These are phyloP conservation scores for Sporothrix curviconia DNA, from an alignment of 2,329 filamentous ascomycete species.

Conservation along the genomic window DNA sequence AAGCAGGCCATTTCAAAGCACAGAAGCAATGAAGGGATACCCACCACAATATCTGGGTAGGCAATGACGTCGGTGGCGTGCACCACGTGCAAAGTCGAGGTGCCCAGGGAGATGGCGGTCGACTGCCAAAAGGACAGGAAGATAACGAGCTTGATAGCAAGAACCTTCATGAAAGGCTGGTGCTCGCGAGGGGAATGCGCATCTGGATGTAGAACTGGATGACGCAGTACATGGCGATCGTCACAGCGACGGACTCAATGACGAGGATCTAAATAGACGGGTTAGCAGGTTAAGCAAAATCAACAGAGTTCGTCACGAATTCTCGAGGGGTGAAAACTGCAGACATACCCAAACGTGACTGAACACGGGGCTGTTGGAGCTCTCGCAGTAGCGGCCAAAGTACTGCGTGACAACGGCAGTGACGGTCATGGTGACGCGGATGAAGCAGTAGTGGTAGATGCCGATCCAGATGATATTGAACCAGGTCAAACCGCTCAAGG, in stretches of 20 bases:
- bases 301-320: neutral
- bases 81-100: slow-evolving; percentile 55
- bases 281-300: neutral
- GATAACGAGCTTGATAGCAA: slow-evolving; percentile 84
- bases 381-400: slow-evolving; percentile 67
- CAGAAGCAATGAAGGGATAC: slow-evolving; percentile 69
- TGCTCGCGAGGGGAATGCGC: slow-evolving; percentile 60
- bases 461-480: slow-evolving; percentile 82
- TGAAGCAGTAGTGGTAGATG: slow-evolving; percentile 80
- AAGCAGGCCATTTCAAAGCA: slow-evolving; percentile 84
- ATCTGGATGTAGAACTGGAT: slow-evolving; percentile 83
- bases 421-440: slow-evolving; percentile 72
- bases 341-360: slow-evolving; percentile 70
- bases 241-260: slow-evolving; percentile 65
- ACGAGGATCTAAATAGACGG: slow-evolving; percentile 47
- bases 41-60: slow-evolving; percentile 71
- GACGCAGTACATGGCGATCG: slow-evolving; percentile 81
- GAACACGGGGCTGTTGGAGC: slow-evolving; percentile 69
- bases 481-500: slow-evolving; percentile 76
- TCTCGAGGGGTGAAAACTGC: neutral
- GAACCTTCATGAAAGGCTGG: slow-evolving; percentile 69
- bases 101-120: slow-evolving; percentile 44
- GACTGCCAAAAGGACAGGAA: slow-evolving; percentile 88
- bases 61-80: slow-evolving; percentile 55
- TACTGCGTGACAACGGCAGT: slow-evolving; percentile 68